A percentile compares a stretch with the other conserved stretches of the same genome.
Conservation (phyloP, 768 basidiomycete species). For the Suillus clintonianus region DNA sequence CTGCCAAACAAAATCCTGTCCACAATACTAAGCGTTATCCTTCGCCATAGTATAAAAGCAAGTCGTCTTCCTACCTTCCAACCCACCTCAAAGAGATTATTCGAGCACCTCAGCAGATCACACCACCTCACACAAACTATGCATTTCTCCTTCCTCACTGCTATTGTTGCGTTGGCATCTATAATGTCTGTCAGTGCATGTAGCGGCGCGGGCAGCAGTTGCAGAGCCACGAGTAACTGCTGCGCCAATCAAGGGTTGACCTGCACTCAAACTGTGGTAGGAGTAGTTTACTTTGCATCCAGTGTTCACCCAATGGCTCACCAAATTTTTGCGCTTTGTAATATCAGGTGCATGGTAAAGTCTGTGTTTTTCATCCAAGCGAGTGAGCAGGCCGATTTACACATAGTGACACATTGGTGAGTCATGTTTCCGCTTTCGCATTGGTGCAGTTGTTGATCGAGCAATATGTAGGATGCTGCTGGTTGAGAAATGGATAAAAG, state of each 20-base stretch:
- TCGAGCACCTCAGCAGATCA: background rate
- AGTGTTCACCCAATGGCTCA: too few species aligned
- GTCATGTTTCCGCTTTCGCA: background rate
- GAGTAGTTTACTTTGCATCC: too few species aligned
- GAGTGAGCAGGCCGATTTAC: background rate
- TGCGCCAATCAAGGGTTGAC: background rate
- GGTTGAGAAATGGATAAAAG: background rate
- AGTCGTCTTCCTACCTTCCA: background rate
- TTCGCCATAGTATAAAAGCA: background rate
- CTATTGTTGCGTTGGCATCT: background rate
- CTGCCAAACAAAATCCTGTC: background rate
- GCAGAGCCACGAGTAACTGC: background rate
- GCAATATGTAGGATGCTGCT: background rate
- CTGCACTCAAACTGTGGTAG: background rate
- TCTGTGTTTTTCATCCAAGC: background rate
- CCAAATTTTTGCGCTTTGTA: too few species aligned
- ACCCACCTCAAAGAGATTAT: background rate
- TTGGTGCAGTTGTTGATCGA: background rate
- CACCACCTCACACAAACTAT: background rate
- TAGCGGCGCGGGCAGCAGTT: accelerated
- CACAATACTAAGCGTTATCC: background rate
- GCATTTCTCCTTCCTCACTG: background rate
- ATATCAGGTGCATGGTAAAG: too few species aligned
- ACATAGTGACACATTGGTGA: background rate
- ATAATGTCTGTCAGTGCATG: background rate